Evolutionary conservation across 345 rosid genomes (phyloP).

Genomic region (Garcia nutans): DNA sequence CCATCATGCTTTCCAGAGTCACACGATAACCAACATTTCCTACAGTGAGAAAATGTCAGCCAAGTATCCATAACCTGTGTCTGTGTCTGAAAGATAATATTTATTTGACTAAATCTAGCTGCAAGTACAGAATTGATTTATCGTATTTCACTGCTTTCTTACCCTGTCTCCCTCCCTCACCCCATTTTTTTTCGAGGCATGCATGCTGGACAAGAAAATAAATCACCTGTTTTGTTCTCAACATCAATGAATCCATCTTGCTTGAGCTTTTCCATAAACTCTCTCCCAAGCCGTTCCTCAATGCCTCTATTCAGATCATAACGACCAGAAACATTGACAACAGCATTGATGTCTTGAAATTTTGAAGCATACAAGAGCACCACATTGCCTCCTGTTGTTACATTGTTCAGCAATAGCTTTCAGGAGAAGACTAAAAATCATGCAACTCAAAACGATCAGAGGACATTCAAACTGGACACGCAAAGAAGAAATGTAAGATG

Average conservation of each 20-base stretch:
- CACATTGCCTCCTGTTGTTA: constrained; percentile 22
- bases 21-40: constrained; percentile 22
- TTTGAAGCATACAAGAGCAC: constrained; percentile 38
- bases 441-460: neutral
- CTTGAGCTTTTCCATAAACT: constrained; percentile 26
- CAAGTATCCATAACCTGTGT: neutral
- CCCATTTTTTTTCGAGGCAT: neutral
- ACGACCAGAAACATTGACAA: constrained; percentile 37
- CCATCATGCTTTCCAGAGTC: constrained; percentile 24
- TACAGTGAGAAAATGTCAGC: constrained; percentile 5
- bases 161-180: neutral
- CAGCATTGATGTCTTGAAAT: constrained; percentile 23
- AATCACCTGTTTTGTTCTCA: constrained; percentile 23
- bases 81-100: neutral
- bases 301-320: constrained; percentile 28
- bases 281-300: constrained; percentile 24
- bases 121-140: neutral
- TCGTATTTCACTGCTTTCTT: neutral
- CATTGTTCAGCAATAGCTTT: constrained; percentile 3
- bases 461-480: neutral
- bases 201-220: neutral
- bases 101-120: neutral
- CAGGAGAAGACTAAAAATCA: neutral
- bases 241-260: constrained; percentile 30
- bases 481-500: constrained; percentile 6